phyloP scores from a whole-genome alignment of 345 rosid genomes.

The Arabidopsis suecica region DNA sequence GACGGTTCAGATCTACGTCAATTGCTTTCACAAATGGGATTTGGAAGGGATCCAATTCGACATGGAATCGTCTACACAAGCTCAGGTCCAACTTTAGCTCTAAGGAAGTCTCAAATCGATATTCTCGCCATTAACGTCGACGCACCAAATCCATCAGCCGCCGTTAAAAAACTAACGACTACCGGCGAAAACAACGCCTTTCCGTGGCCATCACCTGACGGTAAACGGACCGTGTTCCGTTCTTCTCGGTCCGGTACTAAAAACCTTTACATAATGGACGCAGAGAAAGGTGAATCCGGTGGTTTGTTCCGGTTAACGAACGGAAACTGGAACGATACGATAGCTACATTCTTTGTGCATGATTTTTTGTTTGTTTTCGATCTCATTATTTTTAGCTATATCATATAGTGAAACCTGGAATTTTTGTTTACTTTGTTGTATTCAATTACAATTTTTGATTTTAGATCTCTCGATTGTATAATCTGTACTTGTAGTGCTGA shows the following conservation, averaged over 20 bases:
- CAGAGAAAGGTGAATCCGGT: conserved; percentile 59
- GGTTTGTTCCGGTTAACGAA: conserved; percentile 67
- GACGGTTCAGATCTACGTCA: conserved; percentile 69
- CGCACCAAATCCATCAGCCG: conserved; percentile 26
- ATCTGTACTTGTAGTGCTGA: too few species aligned
- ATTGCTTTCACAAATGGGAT: conserved; percentile 55
- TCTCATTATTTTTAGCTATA: too few species aligned
- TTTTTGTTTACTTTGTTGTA: too few species aligned
- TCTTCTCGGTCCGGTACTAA: conserved; percentile 77
- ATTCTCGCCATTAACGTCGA: conserved; percentile 67
- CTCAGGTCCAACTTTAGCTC: conserved; percentile 67
- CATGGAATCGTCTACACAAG: conserved; percentile 68
- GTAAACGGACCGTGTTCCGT: conserved; percentile 75
- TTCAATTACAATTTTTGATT: too few species aligned
- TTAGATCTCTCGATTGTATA: too few species aligned
- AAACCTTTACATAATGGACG: conserved; percentile 84
- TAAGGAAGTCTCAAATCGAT: conserved; percentile 62
- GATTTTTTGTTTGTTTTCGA: too few species aligned
- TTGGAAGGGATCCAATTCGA: conserved; percentile 79
- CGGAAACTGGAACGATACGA: conserved; percentile 85
- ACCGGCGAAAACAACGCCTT: conserved; percentile 79
- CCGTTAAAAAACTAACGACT: conserved; percentile 60
- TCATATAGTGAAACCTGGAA: too few species aligned
- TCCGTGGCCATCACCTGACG: conserved; percentile 85
- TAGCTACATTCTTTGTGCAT: too few species aligned